Conservation (phyloP, 2,329 filamentous ascomycete genomes). For the Hypoxylon sp. region DNA sequence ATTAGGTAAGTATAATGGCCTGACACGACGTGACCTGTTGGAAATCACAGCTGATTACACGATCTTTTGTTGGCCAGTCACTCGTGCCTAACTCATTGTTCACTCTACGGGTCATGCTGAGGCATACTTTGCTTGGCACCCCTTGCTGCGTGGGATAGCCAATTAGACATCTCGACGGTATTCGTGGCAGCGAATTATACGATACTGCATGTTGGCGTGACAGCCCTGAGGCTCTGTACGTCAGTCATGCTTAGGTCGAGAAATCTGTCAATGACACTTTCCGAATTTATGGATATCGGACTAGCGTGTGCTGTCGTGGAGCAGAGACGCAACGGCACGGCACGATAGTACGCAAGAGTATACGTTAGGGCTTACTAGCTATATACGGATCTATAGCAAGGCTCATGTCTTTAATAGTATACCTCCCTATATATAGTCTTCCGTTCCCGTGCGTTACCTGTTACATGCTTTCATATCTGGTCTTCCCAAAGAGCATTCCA, state of each 20-base stretch:
- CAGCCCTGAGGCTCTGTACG: constrained; percentile 32
- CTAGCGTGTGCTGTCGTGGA: constrained; percentile 30
- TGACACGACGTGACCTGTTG: constrained; percentile 12
- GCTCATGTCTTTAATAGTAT: constrained; percentile 4
- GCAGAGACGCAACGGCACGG: constrained; percentile 4
- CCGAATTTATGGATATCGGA: constrained; percentile 8
- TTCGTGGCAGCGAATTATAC: constrained; percentile 42
- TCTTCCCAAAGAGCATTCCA: background rate
- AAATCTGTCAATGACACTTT: constrained; percentile 26
- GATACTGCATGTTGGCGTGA: constrained; percentile 29
- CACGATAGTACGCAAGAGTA: background rate
- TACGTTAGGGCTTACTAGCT: constrained; percentile 12
- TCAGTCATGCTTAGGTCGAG: constrained; percentile 30
- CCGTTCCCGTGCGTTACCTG: background rate
- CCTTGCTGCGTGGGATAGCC: constrained; percentile 24
- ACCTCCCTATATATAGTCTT: constrained; percentile 30
- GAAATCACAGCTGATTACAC: constrained; percentile 29
- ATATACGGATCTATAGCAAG: constrained; percentile 6
- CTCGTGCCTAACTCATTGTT: constrained; percentile 19
- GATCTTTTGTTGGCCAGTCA: constrained; percentile 22
- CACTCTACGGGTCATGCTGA: constrained; percentile 25
- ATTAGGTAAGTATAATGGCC: background rate
- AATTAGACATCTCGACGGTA: constrained; percentile 31
- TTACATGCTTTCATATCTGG: background rate
- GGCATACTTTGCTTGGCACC: constrained; percentile 32